Evolutionary conservation across 2,329 filamentous ascomycete genomes (phyloP), one percentile per base, ranked within the genome.

Genomic region (Biscogniauxia sp.): DNA sequence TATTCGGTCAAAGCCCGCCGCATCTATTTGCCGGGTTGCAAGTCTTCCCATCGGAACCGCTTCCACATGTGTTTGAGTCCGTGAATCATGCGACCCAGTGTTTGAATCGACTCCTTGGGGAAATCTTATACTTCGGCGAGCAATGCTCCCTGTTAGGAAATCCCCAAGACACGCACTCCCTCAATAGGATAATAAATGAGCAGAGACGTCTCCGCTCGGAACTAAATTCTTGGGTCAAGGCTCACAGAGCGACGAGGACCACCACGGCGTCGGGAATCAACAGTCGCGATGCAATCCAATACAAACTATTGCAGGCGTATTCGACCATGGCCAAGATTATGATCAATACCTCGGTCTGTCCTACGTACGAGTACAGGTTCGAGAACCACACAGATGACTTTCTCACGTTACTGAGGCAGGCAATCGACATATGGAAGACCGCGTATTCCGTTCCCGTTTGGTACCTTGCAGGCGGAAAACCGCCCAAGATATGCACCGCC

Each of bases 291-390:
- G 54, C 56, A 19, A 68, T 68, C 15, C 67, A 63, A 13, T 60
- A 76, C 52, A 57, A 61, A 0, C 60, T 82, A 0, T 66, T 83
- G 0, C 62, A 57, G 3, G 59, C 73, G 2, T 78, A 81, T 59
- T 72, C 82, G 64, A 72, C 68, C 55, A 75, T 83, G 76, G 73
- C 75, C 0, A 69, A 63, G 4, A 77, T 84, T 58, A 80, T 82
- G 74, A 69, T 69, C 13, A 67, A 73, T 4, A 75, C 74, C 0
- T 76, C 73, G 54, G 68, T 78, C 0, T 61, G 61, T 1, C 60
- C 63, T 2, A 52, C 55, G 7, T 68, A 75, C 52, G 77, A 81
- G 61, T 66, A 60, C 2, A 65, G 70, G 9, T 82, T 73, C 54
- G 78, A 82, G 64, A 37, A 58, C 1, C 68, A 77, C 53, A 72